Percentiles rank a stretch among this genome's conserved stretches.
phyloP scores from a whole-genome alignment of 257 asterid species.

The Handroanthus guayacan region DNA sequence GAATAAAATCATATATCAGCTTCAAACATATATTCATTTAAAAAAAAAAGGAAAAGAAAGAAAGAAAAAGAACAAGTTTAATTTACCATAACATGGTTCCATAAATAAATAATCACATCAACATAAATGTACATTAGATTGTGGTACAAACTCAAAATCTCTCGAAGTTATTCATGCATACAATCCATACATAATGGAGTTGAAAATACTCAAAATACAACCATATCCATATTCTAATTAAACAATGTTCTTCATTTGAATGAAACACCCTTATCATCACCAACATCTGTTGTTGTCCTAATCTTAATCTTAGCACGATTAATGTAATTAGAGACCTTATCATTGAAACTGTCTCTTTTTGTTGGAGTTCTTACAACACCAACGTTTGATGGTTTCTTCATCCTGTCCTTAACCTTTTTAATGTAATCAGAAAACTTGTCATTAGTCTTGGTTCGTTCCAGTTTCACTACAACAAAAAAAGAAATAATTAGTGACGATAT shows the following conservation, averaged over 20 bases:
- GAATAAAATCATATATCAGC: no score
- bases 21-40: no score
- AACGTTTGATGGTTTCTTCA: conserved; percentile 43
- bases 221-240: background rate
- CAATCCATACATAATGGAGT: background rate
- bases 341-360: conserved; percentile 61
- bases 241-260: conserved; percentile 19
- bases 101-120: no score
- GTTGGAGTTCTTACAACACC: conserved; percentile 38
- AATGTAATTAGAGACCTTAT: conserved; percentile 47
- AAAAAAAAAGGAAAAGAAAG: no score
- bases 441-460: conserved; percentile 11
- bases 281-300: conserved; percentile 37
- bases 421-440: conserved; percentile 45
- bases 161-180: background rate
- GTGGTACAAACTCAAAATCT: background rate
- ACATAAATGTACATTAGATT: no score
- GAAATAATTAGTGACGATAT: no score
- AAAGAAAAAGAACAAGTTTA: no score
- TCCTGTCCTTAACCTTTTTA: conserved; percentile 39
- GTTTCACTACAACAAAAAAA: no score
- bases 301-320: conserved; percentile 50
- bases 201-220: background rate
- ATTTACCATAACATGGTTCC: no score
- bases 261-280: conserved; percentile 17